These are phyloP conservation scores for Pestalotiopsis sp. DNA, from an alignment of 2,329 filamentous ascomycete genomes.

Conservation along the genomic window DNA sequence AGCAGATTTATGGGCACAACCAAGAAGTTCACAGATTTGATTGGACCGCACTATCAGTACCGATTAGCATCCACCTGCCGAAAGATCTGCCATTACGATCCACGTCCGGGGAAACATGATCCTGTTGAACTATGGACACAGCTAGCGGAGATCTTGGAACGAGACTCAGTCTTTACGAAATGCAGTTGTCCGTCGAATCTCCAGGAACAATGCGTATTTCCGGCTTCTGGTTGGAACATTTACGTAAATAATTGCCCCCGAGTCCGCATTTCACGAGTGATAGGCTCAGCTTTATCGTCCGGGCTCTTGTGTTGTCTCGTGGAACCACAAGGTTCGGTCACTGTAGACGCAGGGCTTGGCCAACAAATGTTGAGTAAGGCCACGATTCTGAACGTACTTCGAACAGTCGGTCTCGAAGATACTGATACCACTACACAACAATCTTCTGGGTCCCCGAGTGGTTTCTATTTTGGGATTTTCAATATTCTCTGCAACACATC, in stretches of 20 bases:
- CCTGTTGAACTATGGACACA: neutral
- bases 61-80: neutral
- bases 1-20: too few species aligned
- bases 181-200: neutral
- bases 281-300: neutral
- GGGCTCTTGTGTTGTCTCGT: neutral
- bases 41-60: neutral
- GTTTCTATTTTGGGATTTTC: neutral
- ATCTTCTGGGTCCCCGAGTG: too few species aligned
- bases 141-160: neutral
- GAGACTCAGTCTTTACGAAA: neutral
- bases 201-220: neutral
- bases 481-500: neutral
- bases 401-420: neutral
- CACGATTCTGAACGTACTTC: neutral
- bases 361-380: fast-evolving
- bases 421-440: neutral
- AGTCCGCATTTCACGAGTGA: neutral
- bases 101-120: neutral
- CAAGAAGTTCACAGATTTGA: neutral
- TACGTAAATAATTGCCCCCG: neutral
- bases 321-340: neutral
- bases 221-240: neutral
- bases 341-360: neutral
- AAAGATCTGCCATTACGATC: neutral